Evolutionary conservation across 2,329 filamentous ascomycete genomes (phyloP), one percentile per base, ranked within the genome.

Genomic region (Epichloe sp.): DNA sequence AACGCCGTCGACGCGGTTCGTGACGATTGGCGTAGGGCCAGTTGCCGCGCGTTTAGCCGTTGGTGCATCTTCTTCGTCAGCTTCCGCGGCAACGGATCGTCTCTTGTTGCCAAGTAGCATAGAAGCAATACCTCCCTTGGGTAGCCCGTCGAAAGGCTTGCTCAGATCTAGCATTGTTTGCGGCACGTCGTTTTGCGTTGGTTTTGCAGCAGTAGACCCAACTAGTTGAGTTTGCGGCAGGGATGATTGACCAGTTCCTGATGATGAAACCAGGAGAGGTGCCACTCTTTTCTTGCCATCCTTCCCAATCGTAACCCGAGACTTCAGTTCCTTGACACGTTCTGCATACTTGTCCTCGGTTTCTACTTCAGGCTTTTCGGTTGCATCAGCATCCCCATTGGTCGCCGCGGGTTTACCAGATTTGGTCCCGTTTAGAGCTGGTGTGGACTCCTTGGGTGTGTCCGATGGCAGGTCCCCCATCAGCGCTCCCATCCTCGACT

Each of bases 221-320:
- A 96, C 85, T 5, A 97, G 74, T 60, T 94, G 87, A 21, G 89
- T 86, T 62, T 95, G 88, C 1, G 91, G 91, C 12, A 96, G 71
- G 15, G 90, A 95, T 0, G 90, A 94, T 61, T 90, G 83, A 11
- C 87, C 88, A 1, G 85, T 86, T 2, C 87, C 88, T 8, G 90
- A 91, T 0, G 88, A 89, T 0, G 91, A 95, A 6, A 98, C 88
- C 12, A 98, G 75, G 56, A 98, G 74, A 2, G 93, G 93, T 4
- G 89, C 87, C 51, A 98, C 91, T 50, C 93, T 80, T 71, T 98
- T 98, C 70, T 93, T 97, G 34, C 93, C 93, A 57, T 98, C 91
- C 65, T 96, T 97, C 0, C 88, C 95, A 54, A 96, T 84, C 0
- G 91, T 96, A 3, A 97, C 90, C 49, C 93, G 80, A 55, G 91